Percentiles rank a stretch among this genome's conserved stretches.
phyloP scores from a whole-genome alignment of 2,329 filamentous ascomycete genomes.

The Diaporthe batatas region DNA sequence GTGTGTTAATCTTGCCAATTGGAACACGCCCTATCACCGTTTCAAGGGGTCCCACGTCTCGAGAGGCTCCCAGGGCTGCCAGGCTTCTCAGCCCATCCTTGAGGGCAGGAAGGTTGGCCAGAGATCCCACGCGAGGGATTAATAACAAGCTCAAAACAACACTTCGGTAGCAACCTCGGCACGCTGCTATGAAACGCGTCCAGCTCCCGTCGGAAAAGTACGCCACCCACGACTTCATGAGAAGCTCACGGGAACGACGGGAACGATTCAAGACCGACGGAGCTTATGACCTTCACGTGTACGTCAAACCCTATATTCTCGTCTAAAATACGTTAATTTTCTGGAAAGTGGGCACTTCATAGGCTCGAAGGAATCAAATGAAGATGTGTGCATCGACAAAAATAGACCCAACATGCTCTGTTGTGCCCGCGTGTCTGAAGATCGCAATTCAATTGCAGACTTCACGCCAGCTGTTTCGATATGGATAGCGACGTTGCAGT shows the following conservation, averaged over 20 bases:
- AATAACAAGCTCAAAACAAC: not conserved
- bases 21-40: conserved; percentile 4
- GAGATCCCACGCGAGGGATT: not conserved
- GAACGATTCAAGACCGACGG: too few species aligned
- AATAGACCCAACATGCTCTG: not conserved
- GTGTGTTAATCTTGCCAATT: conserved; percentile 1
- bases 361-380: too few species aligned
- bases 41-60: conserved; percentile 20
- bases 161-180: not conserved
- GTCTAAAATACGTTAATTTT: too few species aligned
- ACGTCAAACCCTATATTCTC: too few species aligned
- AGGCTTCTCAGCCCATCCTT: too few species aligned
- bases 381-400: not conserved
- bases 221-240: too few species aligned
- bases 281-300: too few species aligned
- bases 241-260: not conserved
- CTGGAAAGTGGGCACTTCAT: not conserved
- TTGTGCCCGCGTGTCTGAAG: not conserved
- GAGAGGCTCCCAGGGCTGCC: not conserved
- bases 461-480: not conserved
- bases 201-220: not conserved
- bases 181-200: not conserved
- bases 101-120: not conserved
- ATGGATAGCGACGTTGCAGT: conserved; percentile 6
- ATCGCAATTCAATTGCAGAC: not conserved